These are phyloP conservation scores for Quercus lobata DNA, from an alignment of 331 rosid species.

Conservation along the genomic window DNA sequence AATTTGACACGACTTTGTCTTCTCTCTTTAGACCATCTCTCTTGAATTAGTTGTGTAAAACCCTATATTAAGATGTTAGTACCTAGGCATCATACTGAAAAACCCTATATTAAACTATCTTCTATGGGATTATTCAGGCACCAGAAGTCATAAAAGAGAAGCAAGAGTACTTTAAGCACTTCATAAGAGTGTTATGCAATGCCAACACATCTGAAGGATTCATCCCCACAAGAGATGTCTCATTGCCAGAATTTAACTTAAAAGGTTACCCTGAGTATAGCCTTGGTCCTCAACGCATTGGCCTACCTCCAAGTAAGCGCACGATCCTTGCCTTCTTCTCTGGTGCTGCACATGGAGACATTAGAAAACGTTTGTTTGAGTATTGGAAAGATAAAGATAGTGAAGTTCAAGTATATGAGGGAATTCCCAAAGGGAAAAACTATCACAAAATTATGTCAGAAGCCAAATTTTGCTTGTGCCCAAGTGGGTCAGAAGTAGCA, in stretches of 20 bases:
- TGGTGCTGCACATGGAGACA: slow-evolving; percentile 67
- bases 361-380: slow-evolving; percentile 36
- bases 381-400: slow-evolving; percentile 68
- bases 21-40: no score
- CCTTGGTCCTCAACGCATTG: slow-evolving; percentile 19
- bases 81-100: no score
- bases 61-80: no score
- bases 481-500: slow-evolving; percentile 90
- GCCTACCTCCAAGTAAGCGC: slow-evolving; percentile 21
- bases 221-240: slow-evolving; percentile 41
- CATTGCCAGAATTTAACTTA: slow-evolving; percentile 59
- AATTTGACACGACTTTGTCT: no score
- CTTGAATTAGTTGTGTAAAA: no score
- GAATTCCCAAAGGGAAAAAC: slow-evolving; percentile 29
- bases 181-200: slow-evolving; percentile 70
- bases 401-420: slow-evolving; percentile 57
- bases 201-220: slow-evolving; percentile 77
- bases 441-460: slow-evolving; percentile 45
- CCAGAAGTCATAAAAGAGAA: slow-evolving; percentile 47
- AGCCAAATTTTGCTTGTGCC: slow-evolving; percentile 76
- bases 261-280: not conserved
- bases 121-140: slow-evolving; percentile 37
- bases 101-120: no score
- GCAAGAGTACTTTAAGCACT: slow-evolving; percentile 33
- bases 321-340: slow-evolving; percentile 68